phyloP scores from a whole-genome alignment of 2,329 filamentous ascomycete genomes.

The Exophiala phaeomuriformis region DNA sequence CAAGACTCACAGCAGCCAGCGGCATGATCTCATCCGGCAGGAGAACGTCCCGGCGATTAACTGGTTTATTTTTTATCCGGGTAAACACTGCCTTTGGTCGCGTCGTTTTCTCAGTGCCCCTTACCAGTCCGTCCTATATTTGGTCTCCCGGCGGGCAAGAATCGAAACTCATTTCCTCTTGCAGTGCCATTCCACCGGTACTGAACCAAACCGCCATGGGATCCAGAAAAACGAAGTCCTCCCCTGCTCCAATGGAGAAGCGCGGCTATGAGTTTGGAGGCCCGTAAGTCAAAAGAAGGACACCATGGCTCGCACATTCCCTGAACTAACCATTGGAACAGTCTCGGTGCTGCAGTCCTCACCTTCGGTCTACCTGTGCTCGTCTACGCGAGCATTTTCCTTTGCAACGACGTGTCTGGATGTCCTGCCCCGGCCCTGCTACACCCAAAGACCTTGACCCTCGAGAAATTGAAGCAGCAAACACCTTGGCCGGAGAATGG shows the following conservation, averaged over 20 bases:
- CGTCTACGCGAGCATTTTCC: slow-evolving; percentile 71
- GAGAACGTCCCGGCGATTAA: slow-evolving; percentile 1
- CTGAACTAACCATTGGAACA: slow-evolving; percentile 34
- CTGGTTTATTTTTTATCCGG: too few species aligned
- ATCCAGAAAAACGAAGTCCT: slow-evolving; percentile 7
- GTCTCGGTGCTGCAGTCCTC: slow-evolving; percentile 68
- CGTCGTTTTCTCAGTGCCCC: too few species aligned
- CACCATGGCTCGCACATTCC: not conserved
- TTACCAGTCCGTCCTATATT: not conserved
- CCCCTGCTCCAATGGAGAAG: slow-evolving; percentile 28
- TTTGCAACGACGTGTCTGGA: slow-evolving; percentile 87
- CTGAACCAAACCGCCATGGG: not conserved
- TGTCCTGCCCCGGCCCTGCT: slow-evolving; percentile 81
- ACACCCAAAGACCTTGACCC: slow-evolving; percentile 61
- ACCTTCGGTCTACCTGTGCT: slow-evolving; percentile 73
- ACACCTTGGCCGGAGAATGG: slow-evolving; percentile 73
- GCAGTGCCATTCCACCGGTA: too few species aligned
- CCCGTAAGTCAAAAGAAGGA: slow-evolving; percentile 34
- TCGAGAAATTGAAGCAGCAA: slow-evolving; percentile 68
- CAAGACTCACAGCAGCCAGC: not conserved
- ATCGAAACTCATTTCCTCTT: not conserved
- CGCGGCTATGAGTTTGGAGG: slow-evolving; percentile 44
- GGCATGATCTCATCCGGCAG: slow-evolving; percentile 16
- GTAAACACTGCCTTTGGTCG: too few species aligned
- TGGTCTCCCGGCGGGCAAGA: too few species aligned